Conservation (phyloP, 164 flowering plant genomes). For the Houttuynia cordata region DNA sequence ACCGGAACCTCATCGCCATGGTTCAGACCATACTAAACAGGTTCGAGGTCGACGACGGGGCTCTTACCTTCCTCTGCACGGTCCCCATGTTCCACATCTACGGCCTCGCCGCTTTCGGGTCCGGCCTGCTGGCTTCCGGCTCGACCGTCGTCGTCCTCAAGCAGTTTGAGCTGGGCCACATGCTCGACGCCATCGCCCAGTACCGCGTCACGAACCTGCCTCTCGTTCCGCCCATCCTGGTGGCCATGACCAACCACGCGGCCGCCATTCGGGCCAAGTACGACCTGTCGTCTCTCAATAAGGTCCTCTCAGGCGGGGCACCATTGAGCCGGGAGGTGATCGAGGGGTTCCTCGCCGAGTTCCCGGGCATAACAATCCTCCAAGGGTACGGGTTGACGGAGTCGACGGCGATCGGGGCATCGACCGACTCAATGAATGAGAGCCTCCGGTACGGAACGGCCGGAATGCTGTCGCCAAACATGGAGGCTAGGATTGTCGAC, state of each 20-base stretch:
- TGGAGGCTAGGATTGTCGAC: constrained; percentile 73
- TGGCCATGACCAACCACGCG: constrained; percentile 36
- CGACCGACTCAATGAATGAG: constrained; percentile 75
- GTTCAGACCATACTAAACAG: constrained; percentile 33
- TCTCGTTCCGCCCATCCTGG: constrained; percentile 52
- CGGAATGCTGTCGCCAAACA: constrained; percentile 56
- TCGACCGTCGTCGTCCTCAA: constrained; percentile 44
- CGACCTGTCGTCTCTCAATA: constrained; percentile 37
- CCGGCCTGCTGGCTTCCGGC: constrained; percentile 42
- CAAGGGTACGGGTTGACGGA: constrained; percentile 96
- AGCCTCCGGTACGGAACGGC: constrained; percentile 77
- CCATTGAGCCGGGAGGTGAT: constrained; percentile 80
- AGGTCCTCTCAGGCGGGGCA: constrained; percentile 66
- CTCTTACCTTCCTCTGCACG: constrained; percentile 47
- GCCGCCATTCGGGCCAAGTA: constrained; percentile 29
- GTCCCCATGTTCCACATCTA: constrained; percentile 96
- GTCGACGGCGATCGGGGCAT: constrained; percentile 69
- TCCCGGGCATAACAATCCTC: constrained; percentile 47
- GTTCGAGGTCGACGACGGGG: constrained; percentile 22
- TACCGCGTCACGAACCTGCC: constrained; percentile 44
- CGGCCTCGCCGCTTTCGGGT: constrained; percentile 53
- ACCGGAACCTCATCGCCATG: constrained; percentile 62
- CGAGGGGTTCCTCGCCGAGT: constrained; percentile 56
- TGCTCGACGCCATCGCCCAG: constrained; percentile 33
- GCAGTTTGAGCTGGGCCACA: constrained; percentile 44